phyloP scores from a whole-genome alignment of 768 basidiomycete species.

The Filobasidium wieringae region DNA sequence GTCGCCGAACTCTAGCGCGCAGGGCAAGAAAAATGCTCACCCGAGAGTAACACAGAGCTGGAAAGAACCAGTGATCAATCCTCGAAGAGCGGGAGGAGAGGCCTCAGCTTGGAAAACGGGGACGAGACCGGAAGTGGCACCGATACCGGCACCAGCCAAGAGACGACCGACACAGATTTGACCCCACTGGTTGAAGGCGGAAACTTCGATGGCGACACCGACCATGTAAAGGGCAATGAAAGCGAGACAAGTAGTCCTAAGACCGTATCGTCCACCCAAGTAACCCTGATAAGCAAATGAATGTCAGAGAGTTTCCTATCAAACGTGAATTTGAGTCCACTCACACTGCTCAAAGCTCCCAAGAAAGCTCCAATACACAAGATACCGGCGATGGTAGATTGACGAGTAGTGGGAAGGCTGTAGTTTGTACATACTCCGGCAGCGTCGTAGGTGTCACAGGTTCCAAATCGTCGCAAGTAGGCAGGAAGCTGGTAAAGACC shows the following conservation, averaged over 20 bases:
- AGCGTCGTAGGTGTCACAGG: slow-evolving; percentile 21
- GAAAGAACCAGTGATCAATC: slow-evolving; percentile 35
- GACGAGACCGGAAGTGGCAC: slow-evolving; percentile 30
- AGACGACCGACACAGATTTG: slow-evolving; percentile 34
- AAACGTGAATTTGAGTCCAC: not conserved
- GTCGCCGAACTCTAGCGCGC: no score
- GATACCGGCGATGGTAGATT: slow-evolving; percentile 34
- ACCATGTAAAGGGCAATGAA: slow-evolving; percentile 34
- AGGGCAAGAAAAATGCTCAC: not conserved
- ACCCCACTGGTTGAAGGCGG: slow-evolving; percentile 27
- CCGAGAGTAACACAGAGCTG: slow-evolving; percentile 35
- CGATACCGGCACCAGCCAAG: slow-evolving; percentile 32
- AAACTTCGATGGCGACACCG: slow-evolving; percentile 36
- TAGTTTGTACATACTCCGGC: slow-evolving; percentile 19
- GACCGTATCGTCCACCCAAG: slow-evolving; percentile 20
- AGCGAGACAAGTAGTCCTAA: slow-evolving; percentile 28
- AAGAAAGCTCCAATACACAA: slow-evolving; percentile 33
- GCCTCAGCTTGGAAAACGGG: slow-evolving; percentile 33
- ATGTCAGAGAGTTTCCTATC: not conserved
- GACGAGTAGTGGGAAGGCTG: slow-evolving; percentile 26
- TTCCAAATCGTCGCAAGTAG: slow-evolving; percentile 30
- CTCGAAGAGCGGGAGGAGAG: slow-evolving; percentile 22
- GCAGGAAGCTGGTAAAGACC: slow-evolving; percentile 32
- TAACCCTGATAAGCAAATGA: not conserved
- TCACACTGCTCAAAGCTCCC: slow-evolving; percentile 23